phyloP scores from a whole-genome alignment of 140 eudicot species.

The Stevia rebaudiana region DNA sequence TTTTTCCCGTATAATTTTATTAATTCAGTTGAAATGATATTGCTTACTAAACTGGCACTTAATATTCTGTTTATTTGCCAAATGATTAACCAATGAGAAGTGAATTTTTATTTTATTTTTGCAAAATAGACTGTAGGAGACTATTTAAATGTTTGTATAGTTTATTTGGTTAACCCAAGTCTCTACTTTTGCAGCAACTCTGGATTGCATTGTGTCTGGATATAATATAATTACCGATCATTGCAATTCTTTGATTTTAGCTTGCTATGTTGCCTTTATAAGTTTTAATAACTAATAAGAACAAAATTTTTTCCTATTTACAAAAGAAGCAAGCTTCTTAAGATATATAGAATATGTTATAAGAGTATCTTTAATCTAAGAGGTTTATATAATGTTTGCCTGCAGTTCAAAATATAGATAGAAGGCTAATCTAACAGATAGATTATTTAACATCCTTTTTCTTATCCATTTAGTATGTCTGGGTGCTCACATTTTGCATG shows the following conservation, averaged over 20 bases:
- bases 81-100: constrained; percentile 5
- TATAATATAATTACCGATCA: constrained; percentile 2
- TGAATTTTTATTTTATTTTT: too few relatives aligned
- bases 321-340: neutral
- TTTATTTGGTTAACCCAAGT: neutral
- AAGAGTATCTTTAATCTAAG: constrained; percentile 7
- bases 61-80: neutral
- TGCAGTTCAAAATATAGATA: neutral
- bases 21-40: neutral
- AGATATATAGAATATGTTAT: constrained; percentile 10
- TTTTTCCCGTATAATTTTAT: constrained; percentile 11
- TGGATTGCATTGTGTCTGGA: neutral
- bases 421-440: constrained; percentile 8
- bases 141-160: neutral
- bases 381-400: constrained; percentile 19
- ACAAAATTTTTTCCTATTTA: neutral
- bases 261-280: constrained; percentile 12
- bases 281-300: neutral
- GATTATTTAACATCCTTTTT: neutral
- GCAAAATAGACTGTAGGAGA: constrained; percentile 16
- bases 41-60: neutral
- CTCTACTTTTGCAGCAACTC: neutral
- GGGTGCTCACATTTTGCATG: constrained; percentile 3
- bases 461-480: neutral
- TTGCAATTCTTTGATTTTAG: constrained; percentile 1